phyloP scores from a whole-genome alignment of 768 basidiomycete species.

The Clathrus columnatus region DNA sequence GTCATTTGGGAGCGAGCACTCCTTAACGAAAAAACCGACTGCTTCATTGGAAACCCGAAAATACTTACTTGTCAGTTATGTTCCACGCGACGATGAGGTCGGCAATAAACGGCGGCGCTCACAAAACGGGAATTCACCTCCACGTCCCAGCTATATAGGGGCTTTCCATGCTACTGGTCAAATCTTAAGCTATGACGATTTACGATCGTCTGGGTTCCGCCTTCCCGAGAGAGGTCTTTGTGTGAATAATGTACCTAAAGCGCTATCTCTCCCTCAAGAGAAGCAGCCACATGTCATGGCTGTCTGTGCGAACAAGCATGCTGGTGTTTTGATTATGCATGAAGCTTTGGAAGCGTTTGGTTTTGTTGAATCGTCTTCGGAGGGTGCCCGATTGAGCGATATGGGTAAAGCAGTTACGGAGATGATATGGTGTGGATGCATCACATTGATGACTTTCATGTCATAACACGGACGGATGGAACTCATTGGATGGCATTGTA shows the following conservation, averaged over 20 bases:
- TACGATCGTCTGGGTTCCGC: slow-evolving; percentile 4
- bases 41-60: slow-evolving; percentile 3
- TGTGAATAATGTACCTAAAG: neutral
- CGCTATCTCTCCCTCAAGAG: neutral
- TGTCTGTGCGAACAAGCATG: neutral
- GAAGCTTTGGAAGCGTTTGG: slow-evolving; percentile 4
- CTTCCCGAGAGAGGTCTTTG: slow-evolving; percentile 8
- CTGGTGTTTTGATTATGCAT: slow-evolving; percentile 4
- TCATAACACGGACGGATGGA: neutral
- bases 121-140: slow-evolving; percentile 2
- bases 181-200: slow-evolving; percentile 1
- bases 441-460: slow-evolving; percentile 6
- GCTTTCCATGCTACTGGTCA: neutral
- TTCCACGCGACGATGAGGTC: neutral
- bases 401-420: slow-evolving; percentile 8
- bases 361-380: neutral
- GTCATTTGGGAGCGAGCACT: neutral
- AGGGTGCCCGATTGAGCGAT: slow-evolving; percentile 3
- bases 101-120: neutral
- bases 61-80: slow-evolving; percentile 3
- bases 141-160: neutral
- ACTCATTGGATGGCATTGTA: neutral
- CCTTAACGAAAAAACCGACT: neutral
- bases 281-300: slow-evolving; percentile 1
- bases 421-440: slow-evolving; percentile 10